Evolutionary conservation across 306 rosid species (phyloP).

Genomic region (Senna tora): DNA sequence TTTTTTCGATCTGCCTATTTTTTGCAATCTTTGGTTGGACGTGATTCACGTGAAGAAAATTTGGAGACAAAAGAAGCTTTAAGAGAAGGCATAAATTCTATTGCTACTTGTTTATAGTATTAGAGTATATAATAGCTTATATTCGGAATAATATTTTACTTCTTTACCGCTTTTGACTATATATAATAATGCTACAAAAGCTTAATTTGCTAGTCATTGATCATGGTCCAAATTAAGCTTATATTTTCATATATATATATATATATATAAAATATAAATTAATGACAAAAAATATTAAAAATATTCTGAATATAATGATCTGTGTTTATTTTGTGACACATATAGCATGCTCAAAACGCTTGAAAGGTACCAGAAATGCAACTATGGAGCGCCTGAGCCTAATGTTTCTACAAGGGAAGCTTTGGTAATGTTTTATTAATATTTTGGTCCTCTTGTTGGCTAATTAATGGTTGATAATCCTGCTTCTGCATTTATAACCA

Average conservation of each 20-base stretch:
- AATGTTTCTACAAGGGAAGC: constrained; percentile 89
- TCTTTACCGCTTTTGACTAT: neutral
- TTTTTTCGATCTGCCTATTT: too few relatives aligned
- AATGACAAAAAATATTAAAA: too few relatives aligned
- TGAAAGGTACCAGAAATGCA: constrained; percentile 98
- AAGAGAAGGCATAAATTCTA: neutral
- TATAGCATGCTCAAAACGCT: constrained; percentile 98
- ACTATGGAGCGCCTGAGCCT: constrained; percentile 94
- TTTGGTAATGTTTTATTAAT: constrained; percentile 57
- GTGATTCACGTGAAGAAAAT: neutral
- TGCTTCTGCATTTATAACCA: constrained; percentile 10
- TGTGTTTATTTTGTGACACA: too few relatives aligned
- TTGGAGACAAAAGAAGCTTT: constrained; percentile 7
- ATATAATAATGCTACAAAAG: neutral
- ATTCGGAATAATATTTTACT: neutral
- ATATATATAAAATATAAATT: neutral
- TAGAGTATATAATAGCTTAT: neutral
- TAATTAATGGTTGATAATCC: too few relatives aligned
- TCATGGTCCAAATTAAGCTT: neutral
- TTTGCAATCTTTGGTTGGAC: too few relatives aligned
- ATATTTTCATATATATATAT: too few relatives aligned
- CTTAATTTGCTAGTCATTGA: neutral
- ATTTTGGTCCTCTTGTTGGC: too few relatives aligned
- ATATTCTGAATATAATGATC: too few relatives aligned
- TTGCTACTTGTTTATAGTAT: neutral